These are phyloP conservation scores for Grosmannia serpens DNA, from an alignment of 2,329 filamentous ascomycete species.

Conservation along the genomic window DNA sequence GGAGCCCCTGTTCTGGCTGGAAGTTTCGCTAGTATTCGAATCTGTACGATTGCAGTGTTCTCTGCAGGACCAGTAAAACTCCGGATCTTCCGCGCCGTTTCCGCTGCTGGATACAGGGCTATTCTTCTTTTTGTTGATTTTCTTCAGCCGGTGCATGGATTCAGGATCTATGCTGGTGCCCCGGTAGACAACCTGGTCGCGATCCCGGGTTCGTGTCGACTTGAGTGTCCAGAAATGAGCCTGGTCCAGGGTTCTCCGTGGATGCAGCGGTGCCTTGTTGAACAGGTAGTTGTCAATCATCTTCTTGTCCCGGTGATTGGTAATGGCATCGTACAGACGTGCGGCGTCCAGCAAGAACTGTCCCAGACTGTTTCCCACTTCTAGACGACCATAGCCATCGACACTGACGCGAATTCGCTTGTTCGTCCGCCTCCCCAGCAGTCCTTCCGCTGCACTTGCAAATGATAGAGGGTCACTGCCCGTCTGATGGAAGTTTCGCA, in stretches of 20 bases:
- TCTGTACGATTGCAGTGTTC: too few species aligned
- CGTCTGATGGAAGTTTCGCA: not conserved
- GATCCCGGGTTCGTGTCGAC: conserved; percentile 27
- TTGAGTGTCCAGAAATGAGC: conserved; percentile 29
- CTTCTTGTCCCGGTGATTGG: conserved; percentile 21
- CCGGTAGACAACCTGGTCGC: conserved; percentile 31
- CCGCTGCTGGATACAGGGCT: not conserved
- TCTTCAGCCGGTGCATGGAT: not conserved
- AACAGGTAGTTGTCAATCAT: conserved; percentile 23
- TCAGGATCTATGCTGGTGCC: conserved; percentile 15
- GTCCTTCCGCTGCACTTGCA: not conserved
- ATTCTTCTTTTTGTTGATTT: not conserved
- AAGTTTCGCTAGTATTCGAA: too few species aligned
- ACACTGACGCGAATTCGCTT: not conserved
- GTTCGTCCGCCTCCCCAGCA: not conserved
- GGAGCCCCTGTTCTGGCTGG: too few species aligned
- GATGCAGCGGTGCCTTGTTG: conserved; percentile 25
- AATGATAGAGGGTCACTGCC: not conserved
- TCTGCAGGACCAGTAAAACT: too few species aligned
- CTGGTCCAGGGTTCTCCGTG: conserved; percentile 34
- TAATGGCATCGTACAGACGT: conserved; percentile 24
- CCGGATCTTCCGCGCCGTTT: too few species aligned
- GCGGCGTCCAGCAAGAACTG: conserved; percentile 22
- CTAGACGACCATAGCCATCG: not conserved
- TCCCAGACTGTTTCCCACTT: not conserved